Percentiles rank a stretch among this genome's conserved stretches.
phyloP scores from a whole-genome alignment of 306 rosid genomes.

The Luffa acutangula region DNA sequence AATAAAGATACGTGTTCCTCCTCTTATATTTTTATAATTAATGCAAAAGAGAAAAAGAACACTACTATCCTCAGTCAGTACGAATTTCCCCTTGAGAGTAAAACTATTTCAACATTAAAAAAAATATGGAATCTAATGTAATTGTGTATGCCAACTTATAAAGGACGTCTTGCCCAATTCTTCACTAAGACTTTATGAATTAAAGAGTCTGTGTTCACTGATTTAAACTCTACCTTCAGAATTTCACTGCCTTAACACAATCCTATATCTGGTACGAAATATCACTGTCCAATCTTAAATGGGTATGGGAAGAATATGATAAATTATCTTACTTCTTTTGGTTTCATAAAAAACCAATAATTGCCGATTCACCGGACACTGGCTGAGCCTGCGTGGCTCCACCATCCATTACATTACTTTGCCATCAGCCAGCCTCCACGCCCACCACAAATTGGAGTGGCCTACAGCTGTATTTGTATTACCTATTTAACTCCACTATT shows the following conservation, averaged over 20 bases:
- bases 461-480: conserved; percentile 4
- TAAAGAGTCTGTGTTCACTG: no score
- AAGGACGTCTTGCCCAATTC: not conserved
- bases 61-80: not conserved
- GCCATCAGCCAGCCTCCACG: not conserved
- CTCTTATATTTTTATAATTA: not conserved
- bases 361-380: not conserved
- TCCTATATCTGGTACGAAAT: not conserved
- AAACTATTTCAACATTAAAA: not conserved
- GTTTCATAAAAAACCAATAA: not conserved
- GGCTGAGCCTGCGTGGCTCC: conserved; percentile 12
- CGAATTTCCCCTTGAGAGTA: not conserved
- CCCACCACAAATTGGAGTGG: conserved; percentile 21
- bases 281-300: no score
- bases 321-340: not conserved
- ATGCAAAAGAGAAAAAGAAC: not conserved
- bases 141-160: not conserved
- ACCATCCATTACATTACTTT: conserved; percentile 13
- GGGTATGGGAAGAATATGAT: not conserved
- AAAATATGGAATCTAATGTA: not conserved
- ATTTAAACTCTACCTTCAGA: not conserved
- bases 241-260: not conserved
- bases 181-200: not conserved
- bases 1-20: not conserved
- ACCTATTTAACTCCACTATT: not conserved